These are phyloP conservation scores for Fomitopsis betulina DNA, from an alignment of 1,284 basidiomycete genomes.

Conservation along the genomic window DNA sequence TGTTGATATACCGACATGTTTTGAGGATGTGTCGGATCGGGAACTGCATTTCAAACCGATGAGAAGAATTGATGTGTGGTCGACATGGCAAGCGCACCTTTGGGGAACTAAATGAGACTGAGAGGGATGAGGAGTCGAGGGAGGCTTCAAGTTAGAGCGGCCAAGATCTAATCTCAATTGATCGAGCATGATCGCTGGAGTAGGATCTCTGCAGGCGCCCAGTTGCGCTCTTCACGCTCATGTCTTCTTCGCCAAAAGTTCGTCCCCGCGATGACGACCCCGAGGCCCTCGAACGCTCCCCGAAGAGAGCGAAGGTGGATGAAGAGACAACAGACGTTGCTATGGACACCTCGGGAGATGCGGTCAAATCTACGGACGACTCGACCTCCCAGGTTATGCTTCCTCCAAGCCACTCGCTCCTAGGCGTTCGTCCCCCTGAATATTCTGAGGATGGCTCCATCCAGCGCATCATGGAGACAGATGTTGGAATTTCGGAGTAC, in stretches of 20 bases:
- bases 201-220: not conserved
- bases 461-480: conserved; percentile 65
- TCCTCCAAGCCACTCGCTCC: conserved; percentile 67
- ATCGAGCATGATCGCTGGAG: not conserved
- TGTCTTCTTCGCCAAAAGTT: conserved; percentile 24
- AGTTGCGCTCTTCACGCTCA: conserved; percentile 2
- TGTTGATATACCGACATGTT: conserved; percentile 40
- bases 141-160: too few species aligned
- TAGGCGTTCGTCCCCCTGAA: conserved; percentile 51
- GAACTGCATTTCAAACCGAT: too few species aligned
- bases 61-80: too few species aligned
- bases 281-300: conserved; percentile 43
- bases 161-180: too few species aligned
- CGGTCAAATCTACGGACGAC: not conserved
- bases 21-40: too few species aligned
- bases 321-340: conserved; percentile 16
- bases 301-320: conserved; percentile 55
- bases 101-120: too few species aligned
- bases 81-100: too few species aligned
- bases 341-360: conserved; percentile 12
- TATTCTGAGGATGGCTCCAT: conserved; percentile 43
- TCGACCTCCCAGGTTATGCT: conserved; percentile 41
- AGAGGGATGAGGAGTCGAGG: too few species aligned
- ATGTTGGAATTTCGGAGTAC: conserved; percentile 92
- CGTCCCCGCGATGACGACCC: conserved; percentile 45